Evolutionary conservation across 768 basidiomycete species (phyloP), one percentile per base, ranked within the genome.

Genomic region (Boletus tomentosulus): DNA sequence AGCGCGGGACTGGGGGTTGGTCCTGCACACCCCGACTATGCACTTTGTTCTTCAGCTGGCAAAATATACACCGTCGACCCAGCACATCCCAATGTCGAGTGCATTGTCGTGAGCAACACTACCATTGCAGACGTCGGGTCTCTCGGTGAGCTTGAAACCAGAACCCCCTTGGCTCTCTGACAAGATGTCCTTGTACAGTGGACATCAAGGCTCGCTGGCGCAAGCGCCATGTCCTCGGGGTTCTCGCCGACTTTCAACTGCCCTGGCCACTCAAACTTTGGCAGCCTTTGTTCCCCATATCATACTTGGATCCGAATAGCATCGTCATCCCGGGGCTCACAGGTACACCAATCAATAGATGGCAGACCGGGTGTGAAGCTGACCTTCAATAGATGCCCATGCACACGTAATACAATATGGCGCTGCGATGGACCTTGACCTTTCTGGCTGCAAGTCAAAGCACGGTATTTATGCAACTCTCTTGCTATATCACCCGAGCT

Each of bases 381-480:
- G 33, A 55, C 48, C 30, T 0, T 48, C 30, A 33, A 38, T 55
- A 87, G 91, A 93, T 67, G 83, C 89, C 0, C 91, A 93, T 68
- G 89, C 85, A 0, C 92, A 94, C 65, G 71, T 92, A 19, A 64
- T 92, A 33, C 75, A 81, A 30, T 88, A 91, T 58, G 92, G 92
- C 1, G 54, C 57, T 22, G 83, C 80, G 57, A 86, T 83, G 68
- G 78, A 85, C 50, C 79, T 93, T 4, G 78, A 83, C 42, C 73
- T 94, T 1, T 72, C 77, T n/a, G 78, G 75, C 10, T 76, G 84
- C 27, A 63, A 60, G 6, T 87, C 87, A 1, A 70, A 86, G 2
- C 65, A 79, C 60, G 88, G 89, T 87, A 58, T 9, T 46, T 16
- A 0, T 45, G 8, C 28, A 9, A 2, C 10, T 30, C 4, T n/a